Percentiles rank a stretch among this genome's conserved stretches.
Conservation (phyloP, 2,329 filamentous ascomycete species). For the Ophiognomonia clavigignenti-juglandacearum region DNA sequence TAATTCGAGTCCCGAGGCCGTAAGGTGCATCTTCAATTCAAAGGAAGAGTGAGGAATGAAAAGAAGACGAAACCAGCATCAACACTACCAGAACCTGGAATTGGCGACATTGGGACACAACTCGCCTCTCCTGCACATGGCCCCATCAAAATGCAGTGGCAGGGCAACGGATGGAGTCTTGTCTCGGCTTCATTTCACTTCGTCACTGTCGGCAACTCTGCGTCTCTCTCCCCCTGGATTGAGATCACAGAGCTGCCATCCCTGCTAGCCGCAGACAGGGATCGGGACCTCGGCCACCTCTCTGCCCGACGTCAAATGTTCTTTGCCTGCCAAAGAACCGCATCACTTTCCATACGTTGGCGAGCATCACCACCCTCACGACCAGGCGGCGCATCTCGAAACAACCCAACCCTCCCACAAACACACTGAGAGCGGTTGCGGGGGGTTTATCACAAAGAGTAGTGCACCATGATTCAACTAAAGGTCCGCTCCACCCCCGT, state of each 20-base stretch:
- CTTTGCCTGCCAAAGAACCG: conserved; percentile 1
- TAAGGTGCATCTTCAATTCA: too few species aligned
- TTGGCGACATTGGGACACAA: not conserved
- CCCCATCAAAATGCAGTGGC: conserved; percentile 12
- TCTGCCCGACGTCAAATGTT: conserved; percentile 4
- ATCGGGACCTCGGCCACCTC: conserved; percentile 3
- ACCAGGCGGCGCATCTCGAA: too few species aligned
- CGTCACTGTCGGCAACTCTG: not conserved
- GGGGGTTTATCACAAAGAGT: conserved; percentile 14
- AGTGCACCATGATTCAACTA: conserved; percentile 83
- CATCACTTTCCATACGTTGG: not conserved
- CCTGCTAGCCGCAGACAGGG: not conserved
- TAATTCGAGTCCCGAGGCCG: too few species aligned
- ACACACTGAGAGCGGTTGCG: conserved; percentile 12
- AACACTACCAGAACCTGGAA: conserved; percentile 1
- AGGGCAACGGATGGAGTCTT: conserved; percentile 14
- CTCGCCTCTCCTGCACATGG: not conserved
- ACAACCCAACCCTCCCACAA: not conserved
- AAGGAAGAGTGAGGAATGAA: not conserved
- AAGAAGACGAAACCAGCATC: not conserved
- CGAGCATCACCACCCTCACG: not conserved
- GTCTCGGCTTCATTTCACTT: not conserved
- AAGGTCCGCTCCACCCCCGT: conserved; percentile 51
- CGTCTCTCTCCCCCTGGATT: not conserved
- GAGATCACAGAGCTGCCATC: not conserved